A percentile compares a stretch with the other conserved stretches of the same genome.
These are phyloP conservation scores for Exsudoporus frostii DNA, from an alignment of 768 basidiomycete genomes.

Conservation along the genomic window DNA sequence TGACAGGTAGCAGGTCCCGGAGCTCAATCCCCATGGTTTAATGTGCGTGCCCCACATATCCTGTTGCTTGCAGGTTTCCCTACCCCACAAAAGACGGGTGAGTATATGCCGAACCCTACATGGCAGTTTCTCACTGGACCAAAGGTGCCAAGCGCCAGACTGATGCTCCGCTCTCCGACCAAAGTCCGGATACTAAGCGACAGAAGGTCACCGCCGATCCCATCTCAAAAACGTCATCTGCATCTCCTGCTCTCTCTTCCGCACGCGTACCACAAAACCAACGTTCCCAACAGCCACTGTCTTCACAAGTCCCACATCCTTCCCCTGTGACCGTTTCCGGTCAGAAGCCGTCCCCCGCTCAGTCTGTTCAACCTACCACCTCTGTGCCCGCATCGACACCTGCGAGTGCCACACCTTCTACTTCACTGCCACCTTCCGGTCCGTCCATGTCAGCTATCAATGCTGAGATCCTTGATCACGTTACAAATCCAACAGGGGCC, in stretches of 20 bases:
- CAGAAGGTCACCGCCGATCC: constrained; percentile 22
- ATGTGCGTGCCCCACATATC: constrained; percentile 42
- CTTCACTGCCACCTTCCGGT: constrained; percentile 6
- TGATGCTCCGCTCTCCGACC: constrained; percentile 34
- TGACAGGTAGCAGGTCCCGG: constrained; percentile 35
- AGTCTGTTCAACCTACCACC: constrained; percentile 2
- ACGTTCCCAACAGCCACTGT: constrained; percentile 17
- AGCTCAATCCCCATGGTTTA: constrained; percentile 54
- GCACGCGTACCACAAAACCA: constrained; percentile 22
- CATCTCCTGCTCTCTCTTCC: constrained; percentile 21
- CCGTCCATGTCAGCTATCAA: not conserved
- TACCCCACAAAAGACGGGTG: constrained; percentile 29
- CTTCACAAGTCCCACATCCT: constrained; percentile 20
- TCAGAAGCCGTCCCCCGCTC: constrained; percentile 9
- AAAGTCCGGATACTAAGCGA: constrained; percentile 47
- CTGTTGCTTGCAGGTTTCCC: constrained; percentile 51
- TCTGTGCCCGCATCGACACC: constrained; percentile 8
- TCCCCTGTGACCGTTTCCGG: constrained; percentile 4
- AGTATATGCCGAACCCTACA: constrained; percentile 11
- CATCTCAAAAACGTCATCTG: constrained; percentile 15
- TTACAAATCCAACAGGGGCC: constrained; percentile 1
- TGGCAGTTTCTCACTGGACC: constrained; percentile 9
- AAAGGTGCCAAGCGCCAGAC: constrained; percentile 42
- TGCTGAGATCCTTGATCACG: constrained; percentile 16
- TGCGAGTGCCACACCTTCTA: constrained; percentile 6